phyloP scores from a whole-genome alignment of 2,329 filamentous ascomycete genomes.

The Pleoardoris graminearum region DNA sequence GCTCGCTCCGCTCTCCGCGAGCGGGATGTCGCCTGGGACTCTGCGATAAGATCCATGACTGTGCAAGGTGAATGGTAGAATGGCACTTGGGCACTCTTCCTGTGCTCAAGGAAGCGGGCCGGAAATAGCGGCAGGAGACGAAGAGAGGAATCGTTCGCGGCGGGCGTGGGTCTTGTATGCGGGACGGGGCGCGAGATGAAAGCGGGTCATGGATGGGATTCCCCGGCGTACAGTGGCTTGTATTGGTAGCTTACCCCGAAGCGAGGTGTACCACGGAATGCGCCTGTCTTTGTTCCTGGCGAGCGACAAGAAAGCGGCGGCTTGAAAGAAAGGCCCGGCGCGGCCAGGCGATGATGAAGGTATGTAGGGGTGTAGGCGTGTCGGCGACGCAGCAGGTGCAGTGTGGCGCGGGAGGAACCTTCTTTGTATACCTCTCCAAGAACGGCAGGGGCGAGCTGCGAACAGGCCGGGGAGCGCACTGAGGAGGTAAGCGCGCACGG shows the following conservation, averaged over 20 bases:
- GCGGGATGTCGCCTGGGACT: constrained; percentile 12
- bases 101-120: background rate
- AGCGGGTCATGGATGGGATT: constrained; percentile 13
- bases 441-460: background rate
- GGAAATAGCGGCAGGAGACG: background rate
- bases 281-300: constrained; percentile 4
- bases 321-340: background rate
- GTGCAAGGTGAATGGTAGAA: background rate
- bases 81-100: background rate
- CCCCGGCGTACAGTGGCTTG: constrained; percentile 6
- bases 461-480: background rate
- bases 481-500: constrained; percentile 1
- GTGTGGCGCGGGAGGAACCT: constrained; percentile 2
- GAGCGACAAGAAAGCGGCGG: background rate
- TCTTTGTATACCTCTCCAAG: background rate
- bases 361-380: no score
- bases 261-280: constrained; percentile 11
- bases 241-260: constrained; percentile 6
- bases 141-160: constrained; percentile 1
- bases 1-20: constrained; percentile 14
- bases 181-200: constrained; percentile 10
- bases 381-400: background rate
- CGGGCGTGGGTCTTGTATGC: constrained; percentile 7
- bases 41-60: constrained; percentile 11
- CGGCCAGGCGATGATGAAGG: background rate